Evolutionary conservation across 2,329 filamentous ascomycete species (phyloP), one percentile per base, ranked within the genome.

Genomic region (Trichoderma semiorbis): DNA sequence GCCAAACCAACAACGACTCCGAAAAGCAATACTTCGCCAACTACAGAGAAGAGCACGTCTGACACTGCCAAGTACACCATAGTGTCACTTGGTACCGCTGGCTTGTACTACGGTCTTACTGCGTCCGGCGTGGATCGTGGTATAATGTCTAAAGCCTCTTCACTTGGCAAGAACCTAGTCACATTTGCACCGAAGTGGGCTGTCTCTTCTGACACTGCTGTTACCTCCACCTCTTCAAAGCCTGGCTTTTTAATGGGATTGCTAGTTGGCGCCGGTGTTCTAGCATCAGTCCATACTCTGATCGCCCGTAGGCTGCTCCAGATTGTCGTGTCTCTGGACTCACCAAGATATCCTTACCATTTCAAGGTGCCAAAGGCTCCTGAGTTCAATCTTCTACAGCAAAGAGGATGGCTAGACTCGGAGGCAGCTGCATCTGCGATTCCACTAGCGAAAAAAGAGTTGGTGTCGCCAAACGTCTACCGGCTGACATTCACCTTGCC

Each of bases 31-130:
- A 5, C 26, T 14, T n/a, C 28, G 16, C 3, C 30, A 32, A 10
- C 43, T 21, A 50, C 8, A 3, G 5, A 21, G 8, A n/a, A 21
- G n/a, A 0, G 0, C n/a, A 12, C 10, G 4, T 50, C n/a, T 0
- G 16, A n/a, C n/a, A 50, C 43, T n/a, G n/a, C 43, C 43, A 50
- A 50, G n/a, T 50, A 50, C 43, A 50, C 43, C n/a, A 21, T 21
- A 21, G n/a, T 50, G 1, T 50, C 43, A 21, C 43, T 50, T 12
- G n/a, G 43, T 12, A 50, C 43, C 10, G 43, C 43, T 11, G 43
- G n/a, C 4, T 21, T 50, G 2, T 50, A 50, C n/a, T 50, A 50
- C 4, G 43, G 43, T 12, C 43, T 50, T 50, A 50, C 43, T n/a
- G 21, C 43, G 16, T 21, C 10, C n/a, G n/a, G 43, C n/a, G n/a